Percentiles rank a stretch among this genome's conserved stretches.
phyloP scores from a whole-genome alignment of 768 basidiomycete species.

The Serendipita indica region DNA sequence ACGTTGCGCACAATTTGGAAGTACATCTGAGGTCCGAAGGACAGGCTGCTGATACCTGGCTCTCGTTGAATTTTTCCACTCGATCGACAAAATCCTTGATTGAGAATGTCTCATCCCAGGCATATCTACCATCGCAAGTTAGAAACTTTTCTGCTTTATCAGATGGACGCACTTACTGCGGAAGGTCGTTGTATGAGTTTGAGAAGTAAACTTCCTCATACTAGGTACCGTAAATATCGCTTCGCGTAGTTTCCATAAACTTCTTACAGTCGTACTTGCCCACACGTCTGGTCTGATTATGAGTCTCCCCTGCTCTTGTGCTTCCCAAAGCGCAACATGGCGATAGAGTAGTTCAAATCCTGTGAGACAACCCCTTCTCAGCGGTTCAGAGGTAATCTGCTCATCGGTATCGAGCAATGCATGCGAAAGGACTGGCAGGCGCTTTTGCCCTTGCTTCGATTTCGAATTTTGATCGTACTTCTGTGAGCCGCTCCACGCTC shows the following conservation, averaged over 20 bases:
- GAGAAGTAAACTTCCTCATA: background rate
- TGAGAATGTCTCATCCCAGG: constrained; percentile 11
- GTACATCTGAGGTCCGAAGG: background rate
- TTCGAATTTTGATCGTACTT: background rate
- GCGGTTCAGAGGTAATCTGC: constrained; percentile 9
- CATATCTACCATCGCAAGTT: constrained; percentile 4
- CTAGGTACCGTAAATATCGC: constrained; percentile 10
- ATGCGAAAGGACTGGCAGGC: constrained; percentile 8
- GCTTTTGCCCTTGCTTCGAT: background rate
- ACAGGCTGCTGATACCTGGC: background rate
- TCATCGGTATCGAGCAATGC: constrained; percentile 6
- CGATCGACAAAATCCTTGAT: constrained; percentile 3
- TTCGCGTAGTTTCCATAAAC: background rate
- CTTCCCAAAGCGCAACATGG: constrained; percentile 15
- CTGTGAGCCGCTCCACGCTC: background rate
- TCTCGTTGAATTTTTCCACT: constrained; percentile 9
- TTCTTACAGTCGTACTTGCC: background rate
- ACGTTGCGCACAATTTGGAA: background rate
- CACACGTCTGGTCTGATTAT: background rate
- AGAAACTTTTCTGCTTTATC: background rate
- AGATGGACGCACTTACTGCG: background rate
- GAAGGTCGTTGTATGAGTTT: constrained; percentile 11
- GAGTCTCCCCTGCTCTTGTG: constrained; percentile 7
- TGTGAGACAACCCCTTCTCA: constrained; percentile 11
- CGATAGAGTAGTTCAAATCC: constrained; percentile 13